phyloP scores from a whole-genome alignment of 2,329 filamentous ascomycete species.

The Tetracladium maxilliforme region DNA sequence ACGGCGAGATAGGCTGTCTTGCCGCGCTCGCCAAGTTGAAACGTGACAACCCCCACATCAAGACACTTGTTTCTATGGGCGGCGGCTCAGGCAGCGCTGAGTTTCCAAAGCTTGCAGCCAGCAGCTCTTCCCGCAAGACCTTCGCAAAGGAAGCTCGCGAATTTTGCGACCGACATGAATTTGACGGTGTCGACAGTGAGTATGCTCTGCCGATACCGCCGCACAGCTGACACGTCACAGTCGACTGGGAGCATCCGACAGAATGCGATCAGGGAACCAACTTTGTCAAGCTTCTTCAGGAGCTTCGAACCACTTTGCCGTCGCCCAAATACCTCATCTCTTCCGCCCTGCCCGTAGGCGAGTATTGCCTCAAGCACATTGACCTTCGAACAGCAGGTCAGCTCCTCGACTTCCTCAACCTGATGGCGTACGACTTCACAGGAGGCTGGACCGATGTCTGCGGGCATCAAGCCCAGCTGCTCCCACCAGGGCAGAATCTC shows the following conservation, averaged over 20 bases:
- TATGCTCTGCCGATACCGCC: too few relatives aligned
- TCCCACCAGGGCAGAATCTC: constrained; percentile 34
- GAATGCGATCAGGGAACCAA: constrained; percentile 51
- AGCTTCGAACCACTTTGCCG: constrained; percentile 54
- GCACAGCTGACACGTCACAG: constrained; percentile 29
- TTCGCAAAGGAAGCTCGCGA: constrained; percentile 55
- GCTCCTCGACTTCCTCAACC: constrained; percentile 61
- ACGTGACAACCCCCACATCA: constrained; percentile 52
- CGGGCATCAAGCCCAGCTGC: constrained; percentile 67
- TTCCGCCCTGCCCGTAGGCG: constrained; percentile 55
- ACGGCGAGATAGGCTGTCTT: constrained; percentile 56
- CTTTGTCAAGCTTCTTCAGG: constrained; percentile 54
- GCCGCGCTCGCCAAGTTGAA: constrained; percentile 63
- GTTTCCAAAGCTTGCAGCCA: constrained; percentile 53
- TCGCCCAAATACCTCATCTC: constrained; percentile 55
- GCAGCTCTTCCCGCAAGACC: constrained; percentile 43
- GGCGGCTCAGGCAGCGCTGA: constrained; percentile 49
- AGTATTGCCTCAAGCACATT: constrained; percentile 53
- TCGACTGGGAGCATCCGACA: constrained; percentile 69
- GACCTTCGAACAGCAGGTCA: constrained; percentile 45
- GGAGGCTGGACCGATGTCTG: constrained; percentile 53
- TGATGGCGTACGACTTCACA: constrained; percentile 71
- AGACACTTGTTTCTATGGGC: constrained; percentile 65
- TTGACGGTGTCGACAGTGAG: constrained; percentile 67
- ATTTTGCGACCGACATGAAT: constrained; percentile 54